Evolutionary conservation across 768 basidiomycete species (phyloP).

Genomic region (Arthromyces matolae): DNA sequence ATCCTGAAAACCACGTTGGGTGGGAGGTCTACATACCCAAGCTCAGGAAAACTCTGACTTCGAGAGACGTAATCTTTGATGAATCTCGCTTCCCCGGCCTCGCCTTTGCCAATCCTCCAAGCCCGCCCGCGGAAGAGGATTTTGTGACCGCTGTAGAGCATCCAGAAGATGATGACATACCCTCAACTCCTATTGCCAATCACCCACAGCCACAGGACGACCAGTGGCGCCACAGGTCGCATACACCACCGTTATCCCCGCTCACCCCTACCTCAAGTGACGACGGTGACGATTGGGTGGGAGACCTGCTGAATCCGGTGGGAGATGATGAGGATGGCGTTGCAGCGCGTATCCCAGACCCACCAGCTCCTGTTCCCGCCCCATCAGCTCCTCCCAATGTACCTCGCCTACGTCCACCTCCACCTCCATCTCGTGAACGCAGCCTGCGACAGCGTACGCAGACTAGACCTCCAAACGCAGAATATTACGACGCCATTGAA

Average conservation of each 20-base stretch:
- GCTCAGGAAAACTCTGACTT: constrained; percentile 17
- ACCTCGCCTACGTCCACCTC: neutral
- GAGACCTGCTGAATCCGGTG: neutral
- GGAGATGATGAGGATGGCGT: neutral
- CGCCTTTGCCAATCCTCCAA: neutral
- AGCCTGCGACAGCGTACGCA: neutral
- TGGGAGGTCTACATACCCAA: constrained; percentile 27
- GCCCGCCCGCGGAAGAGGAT: neutral
- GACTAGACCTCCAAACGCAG: neutral
- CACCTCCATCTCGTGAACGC: neutral
- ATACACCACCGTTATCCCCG: neutral
- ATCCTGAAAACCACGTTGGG: constrained; percentile 19
- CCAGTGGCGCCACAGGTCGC: too few relatives aligned
- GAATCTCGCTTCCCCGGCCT: constrained; percentile 25
- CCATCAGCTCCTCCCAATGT: neutral
- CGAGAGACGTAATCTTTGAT: constrained; percentile 26
- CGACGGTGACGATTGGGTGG: neutral
- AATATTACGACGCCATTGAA: neutral
- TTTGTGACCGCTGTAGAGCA: neutral
- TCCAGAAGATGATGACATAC: neutral
- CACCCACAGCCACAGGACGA: neutral
- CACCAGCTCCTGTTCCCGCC: neutral
- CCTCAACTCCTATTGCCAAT: neutral
- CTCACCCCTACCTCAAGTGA: neutral
- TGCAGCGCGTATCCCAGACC: neutral